phyloP scores from a whole-genome alignment of 2,329 filamentous ascomycete species.

The Westerdykella ornata region DNA sequence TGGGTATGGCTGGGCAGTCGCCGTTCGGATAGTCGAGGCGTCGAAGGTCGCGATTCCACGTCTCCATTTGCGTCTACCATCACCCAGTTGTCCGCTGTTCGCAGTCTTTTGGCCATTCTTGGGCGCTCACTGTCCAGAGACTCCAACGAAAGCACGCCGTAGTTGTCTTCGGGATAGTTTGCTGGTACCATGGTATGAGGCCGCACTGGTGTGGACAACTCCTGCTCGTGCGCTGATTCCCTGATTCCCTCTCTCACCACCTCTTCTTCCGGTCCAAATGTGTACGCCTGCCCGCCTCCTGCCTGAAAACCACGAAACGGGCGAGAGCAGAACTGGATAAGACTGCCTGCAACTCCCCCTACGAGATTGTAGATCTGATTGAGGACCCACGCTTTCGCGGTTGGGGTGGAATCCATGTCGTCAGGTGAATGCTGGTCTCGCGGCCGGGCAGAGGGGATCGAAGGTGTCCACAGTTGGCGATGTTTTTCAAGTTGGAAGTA shows the following conservation, averaged over 20 bases:
- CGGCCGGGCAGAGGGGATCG: slow-evolving; percentile 17
- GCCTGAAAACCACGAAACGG: slow-evolving; percentile 82
- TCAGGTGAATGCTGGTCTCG: slow-evolving; percentile 4
- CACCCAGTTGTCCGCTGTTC: slow-evolving; percentile 46
- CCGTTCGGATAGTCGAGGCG: slow-evolving; percentile 33
- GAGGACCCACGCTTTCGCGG: slow-evolving; percentile 22
- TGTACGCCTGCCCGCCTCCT: slow-evolving; percentile 69
- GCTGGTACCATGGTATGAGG: slow-evolving; percentile 41
- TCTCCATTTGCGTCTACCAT: slow-evolving; percentile 42
- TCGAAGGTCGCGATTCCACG: slow-evolving; percentile 51
- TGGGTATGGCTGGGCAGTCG: slow-evolving; percentile 20
- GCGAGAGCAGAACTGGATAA: slow-evolving; percentile 73
- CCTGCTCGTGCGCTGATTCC: slow-evolving; percentile 3
- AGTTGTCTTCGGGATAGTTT: slow-evolving; percentile 48
- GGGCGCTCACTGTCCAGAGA: slow-evolving; percentile 40
- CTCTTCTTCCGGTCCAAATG: slow-evolving; percentile 41
- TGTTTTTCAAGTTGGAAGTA: slow-evolving; percentile 36
- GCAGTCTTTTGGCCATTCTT: slow-evolving; percentile 43
- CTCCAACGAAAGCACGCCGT: slow-evolving; percentile 40
- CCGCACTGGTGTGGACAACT: neutral
- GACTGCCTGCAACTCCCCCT: slow-evolving; percentile 64
- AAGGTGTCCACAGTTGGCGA: slow-evolving; percentile 31
- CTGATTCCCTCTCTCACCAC: slow-evolving; percentile 20
- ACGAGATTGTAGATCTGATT: slow-evolving; percentile 53
- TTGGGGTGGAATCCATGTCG: slow-evolving; percentile 14